These are phyloP conservation scores for Ophiostoma perfectum DNA, from an alignment of 2,329 filamentous ascomycete genomes.

Conservation along the genomic window DNA sequence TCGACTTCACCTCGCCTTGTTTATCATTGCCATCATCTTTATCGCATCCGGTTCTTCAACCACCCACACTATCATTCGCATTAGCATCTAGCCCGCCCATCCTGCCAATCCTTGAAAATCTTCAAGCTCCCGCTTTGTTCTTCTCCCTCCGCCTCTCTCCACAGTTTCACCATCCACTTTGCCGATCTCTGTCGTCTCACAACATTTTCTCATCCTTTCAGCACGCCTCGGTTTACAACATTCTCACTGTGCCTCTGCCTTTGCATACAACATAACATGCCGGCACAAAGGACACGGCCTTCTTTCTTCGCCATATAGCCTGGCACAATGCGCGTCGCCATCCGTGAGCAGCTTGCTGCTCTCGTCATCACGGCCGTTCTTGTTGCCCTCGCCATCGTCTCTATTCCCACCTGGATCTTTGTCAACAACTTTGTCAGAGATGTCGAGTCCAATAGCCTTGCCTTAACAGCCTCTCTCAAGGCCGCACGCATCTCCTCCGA, in stretches of 20 bases:
- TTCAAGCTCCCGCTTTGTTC: neutral
- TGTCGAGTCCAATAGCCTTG: constrained; percentile 56
- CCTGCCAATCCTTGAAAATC: constrained; percentile 1
- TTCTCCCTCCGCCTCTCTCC: neutral
- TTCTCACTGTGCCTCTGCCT: neutral
- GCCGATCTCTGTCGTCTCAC: constrained; percentile 15
- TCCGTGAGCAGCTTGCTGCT: constrained; percentile 77
- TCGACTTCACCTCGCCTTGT: neutral
- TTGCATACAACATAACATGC: constrained; percentile 29
- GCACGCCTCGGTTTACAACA: constrained; percentile 10
- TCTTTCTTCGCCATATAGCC: constrained; percentile 32
- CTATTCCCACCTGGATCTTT: constrained; percentile 66
- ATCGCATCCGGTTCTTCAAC: neutral
- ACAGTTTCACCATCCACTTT: constrained; percentile 15
- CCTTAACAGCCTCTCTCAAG: constrained; percentile 79
- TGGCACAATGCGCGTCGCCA: constrained; percentile 71
- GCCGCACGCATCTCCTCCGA: constrained; percentile 74
- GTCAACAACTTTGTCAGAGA: constrained; percentile 50
- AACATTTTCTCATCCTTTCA: neutral
- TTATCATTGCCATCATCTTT: neutral
- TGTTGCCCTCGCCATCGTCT: constrained; percentile 68
- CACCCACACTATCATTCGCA: neutral
- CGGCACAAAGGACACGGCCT: constrained; percentile 24
- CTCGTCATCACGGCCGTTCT: constrained; percentile 73
- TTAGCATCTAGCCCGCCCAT: neutral